These are phyloP conservation scores for Populus hybrid DNA, from an alignment of 441 rosid genomes.

Conservation along the genomic window DNA sequence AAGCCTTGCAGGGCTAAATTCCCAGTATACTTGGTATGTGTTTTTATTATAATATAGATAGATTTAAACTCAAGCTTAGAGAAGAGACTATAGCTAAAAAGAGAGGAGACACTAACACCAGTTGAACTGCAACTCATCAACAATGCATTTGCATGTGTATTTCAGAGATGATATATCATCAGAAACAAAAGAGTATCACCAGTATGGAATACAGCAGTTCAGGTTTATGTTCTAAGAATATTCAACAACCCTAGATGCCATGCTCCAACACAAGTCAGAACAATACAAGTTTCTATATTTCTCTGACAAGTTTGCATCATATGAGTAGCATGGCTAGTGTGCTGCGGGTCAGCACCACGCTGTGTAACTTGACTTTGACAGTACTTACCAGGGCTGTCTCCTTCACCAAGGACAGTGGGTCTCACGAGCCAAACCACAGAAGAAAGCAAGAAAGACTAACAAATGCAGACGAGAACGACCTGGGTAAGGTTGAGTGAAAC, in stretches of 20 bases:
- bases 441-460: not conserved
- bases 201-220: constrained; percentile 1
- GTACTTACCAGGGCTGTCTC: constrained; percentile 18
- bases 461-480: constrained; percentile 3
- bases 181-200: not conserved
- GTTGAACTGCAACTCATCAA: too few species aligned
- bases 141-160: too few species aligned
- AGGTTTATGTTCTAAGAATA: not conserved
- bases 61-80: too few species aligned
- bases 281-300: constrained; percentile 13
- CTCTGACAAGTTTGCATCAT: constrained; percentile 3
- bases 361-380: constrained; percentile 21
- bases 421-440: constrained; percentile 4
- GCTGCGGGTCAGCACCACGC: constrained; percentile 23
- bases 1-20: too few species aligned
- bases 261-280: constrained; percentile 11
- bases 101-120: not conserved
- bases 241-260: not conserved
- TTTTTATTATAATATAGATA: too few species aligned
- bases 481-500: not conserved
- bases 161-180: not conserved
- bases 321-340: constrained; percentile 16
- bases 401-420: constrained; percentile 25
- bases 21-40: too few species aligned
- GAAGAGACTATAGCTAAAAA: too few species aligned